A percentile compares a stretch with the other conserved stretches of the same genome.
phyloP scores from a whole-genome alignment of 2,329 filamentous ascomycete species.

The Furcasterigmium furcatum region DNA sequence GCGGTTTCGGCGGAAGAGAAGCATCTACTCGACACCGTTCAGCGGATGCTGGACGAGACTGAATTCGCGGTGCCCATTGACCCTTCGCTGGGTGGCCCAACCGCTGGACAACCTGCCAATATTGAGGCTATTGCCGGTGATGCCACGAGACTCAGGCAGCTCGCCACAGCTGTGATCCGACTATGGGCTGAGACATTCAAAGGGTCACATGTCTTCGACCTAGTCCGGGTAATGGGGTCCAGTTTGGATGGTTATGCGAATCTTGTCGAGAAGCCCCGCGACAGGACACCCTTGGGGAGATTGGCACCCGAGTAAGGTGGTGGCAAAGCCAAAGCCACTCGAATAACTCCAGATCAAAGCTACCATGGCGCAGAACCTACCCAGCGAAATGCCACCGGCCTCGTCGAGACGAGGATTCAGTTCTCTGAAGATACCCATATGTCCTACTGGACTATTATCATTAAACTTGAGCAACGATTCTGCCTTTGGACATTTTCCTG shows the following conservation, averaged over 20 bases:
- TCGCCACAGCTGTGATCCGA: slow-evolving; percentile 55
- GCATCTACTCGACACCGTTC: slow-evolving; percentile 51
- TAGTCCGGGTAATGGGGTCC: slow-evolving; percentile 54
- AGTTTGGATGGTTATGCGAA: slow-evolving; percentile 56
- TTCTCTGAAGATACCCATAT: no score
- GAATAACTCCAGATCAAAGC: no score
- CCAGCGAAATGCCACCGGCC: no score
- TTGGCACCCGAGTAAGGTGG: slow-evolving; percentile 18
- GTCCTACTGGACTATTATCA: no score
- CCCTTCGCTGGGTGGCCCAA: slow-evolving; percentile 44
- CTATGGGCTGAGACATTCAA: slow-evolving; percentile 63
- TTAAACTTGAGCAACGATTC: no score
- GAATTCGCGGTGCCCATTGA: slow-evolving; percentile 60
- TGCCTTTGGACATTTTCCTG: no score
- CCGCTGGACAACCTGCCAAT: slow-evolving; percentile 28
- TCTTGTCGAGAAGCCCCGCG: slow-evolving; percentile 51
- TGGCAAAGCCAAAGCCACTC: no score
- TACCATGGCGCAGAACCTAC: no score
- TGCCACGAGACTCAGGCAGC: slow-evolving; percentile 47
- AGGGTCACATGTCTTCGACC: slow-evolving; percentile 58
- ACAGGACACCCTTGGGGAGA: slow-evolving; percentile 39
- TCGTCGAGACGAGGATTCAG: no score
- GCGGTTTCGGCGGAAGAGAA: slow-evolving; percentile 50
- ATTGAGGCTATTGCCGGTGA: slow-evolving; percentile 44
- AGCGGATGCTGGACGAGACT: slow-evolving; percentile 58